Conservation (phyloP, 176 grass and related monocot genomes). For the Rhipidocladum racemiflorum region DNA sequence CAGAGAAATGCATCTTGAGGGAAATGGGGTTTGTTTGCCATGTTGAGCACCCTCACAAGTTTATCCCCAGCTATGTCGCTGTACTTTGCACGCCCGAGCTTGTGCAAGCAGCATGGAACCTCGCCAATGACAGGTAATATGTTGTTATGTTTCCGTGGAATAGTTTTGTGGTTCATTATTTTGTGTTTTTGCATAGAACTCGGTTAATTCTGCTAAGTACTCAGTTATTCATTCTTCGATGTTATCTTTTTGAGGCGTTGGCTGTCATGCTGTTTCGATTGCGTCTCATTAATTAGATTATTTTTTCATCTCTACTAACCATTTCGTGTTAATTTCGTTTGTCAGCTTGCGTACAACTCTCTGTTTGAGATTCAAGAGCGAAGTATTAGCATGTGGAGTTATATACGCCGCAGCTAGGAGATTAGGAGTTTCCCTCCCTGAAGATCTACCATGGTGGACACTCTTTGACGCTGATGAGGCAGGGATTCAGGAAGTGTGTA, state of each 20-base stretch:
- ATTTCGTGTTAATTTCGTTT: conserved; percentile 15
- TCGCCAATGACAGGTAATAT: conserved; percentile 57
- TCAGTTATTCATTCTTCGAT: not conserved
- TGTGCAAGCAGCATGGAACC: conserved; percentile 51
- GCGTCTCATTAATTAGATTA: no score
- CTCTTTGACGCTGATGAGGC: conserved; percentile 75
- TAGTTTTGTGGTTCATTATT: not conserved
- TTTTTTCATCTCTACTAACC: conserved; percentile 1
- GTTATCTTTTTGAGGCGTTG: no score
- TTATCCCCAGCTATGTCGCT: conserved; percentile 49
- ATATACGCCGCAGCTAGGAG: conserved; percentile 79
- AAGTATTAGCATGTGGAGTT: conserved; percentile 91
- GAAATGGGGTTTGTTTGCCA: conserved; percentile 48
- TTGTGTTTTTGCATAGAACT: not conserved
- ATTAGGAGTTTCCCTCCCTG: conserved; percentile 60
- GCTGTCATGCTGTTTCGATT: no score
- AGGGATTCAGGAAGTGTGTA: conserved; percentile 79
- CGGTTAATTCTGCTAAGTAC: not conserved
- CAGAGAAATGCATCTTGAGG: not conserved
- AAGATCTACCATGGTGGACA: conserved; percentile 82
- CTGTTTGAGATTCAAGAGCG: conserved; percentile 89
- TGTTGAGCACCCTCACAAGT: conserved; percentile 57
- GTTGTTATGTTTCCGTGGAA: not conserved
- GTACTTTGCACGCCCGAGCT: conserved; percentile 40
- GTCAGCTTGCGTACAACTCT: conserved; percentile 78